Evolutionary conservation across 305 asterid genomes (phyloP).

Genomic region (Lippia alba): DNA sequence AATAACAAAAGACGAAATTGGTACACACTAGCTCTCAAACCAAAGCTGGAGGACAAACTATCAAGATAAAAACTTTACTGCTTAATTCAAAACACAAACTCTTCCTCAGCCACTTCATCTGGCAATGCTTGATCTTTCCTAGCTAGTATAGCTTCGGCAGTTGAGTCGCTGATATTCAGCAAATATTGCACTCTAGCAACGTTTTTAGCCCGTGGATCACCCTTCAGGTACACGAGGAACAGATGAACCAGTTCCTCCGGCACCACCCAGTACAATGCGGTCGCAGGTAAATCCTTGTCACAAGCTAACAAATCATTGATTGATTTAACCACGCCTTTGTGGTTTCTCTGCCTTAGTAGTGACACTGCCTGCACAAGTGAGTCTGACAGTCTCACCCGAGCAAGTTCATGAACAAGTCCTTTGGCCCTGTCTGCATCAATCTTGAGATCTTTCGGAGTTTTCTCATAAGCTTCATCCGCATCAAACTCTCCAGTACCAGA

Average conservation of each 20-base stretch:
- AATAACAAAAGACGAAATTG: background rate
- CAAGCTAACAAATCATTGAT: constrained; percentile 91
- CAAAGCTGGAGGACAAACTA: background rate
- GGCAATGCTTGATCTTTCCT: constrained; percentile 56
- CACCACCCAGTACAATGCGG: constrained; percentile 82
- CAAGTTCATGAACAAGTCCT: constrained; percentile 71
- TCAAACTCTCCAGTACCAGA: constrained; percentile 98
- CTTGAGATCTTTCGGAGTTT: constrained; percentile 81
- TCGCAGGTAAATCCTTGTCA: constrained; percentile 89
- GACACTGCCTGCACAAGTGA: constrained; percentile 92
- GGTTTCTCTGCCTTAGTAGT: constrained; percentile 81
- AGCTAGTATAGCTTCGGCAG: constrained; percentile 61
- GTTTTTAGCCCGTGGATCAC: constrained; percentile 65
- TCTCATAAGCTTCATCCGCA: constrained; percentile 78
- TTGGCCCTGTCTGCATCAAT: constrained; percentile 71
- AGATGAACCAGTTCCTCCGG: constrained; percentile 82
- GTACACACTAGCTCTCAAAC: background rate
- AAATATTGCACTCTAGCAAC: constrained; percentile 76
- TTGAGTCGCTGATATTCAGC: constrained; percentile 78
- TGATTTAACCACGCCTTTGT: constrained; percentile 76
- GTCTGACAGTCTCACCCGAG: constrained; percentile 71
- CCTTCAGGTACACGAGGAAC: constrained; percentile 63
- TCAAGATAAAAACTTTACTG: background rate
- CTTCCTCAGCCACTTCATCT: constrained; percentile 57
- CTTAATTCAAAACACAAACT: constrained; percentile 61